phyloP scores from a whole-genome alignment of 345 rosid genomes.

The Sonneratia alba region DNA sequence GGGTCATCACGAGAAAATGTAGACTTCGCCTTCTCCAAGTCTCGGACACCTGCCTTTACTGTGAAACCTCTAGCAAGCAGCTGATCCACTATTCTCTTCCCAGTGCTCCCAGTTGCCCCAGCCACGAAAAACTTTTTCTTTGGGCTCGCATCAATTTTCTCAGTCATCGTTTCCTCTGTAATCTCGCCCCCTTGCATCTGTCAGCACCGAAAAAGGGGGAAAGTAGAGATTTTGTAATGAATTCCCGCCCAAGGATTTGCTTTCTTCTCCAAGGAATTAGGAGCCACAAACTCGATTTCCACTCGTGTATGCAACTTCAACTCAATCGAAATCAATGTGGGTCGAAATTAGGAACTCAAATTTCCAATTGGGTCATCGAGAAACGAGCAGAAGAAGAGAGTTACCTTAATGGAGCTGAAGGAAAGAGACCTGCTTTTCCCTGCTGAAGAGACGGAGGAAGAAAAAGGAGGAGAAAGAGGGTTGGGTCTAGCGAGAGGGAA shows the following conservation, averaged over 20 bases:
- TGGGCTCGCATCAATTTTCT: conserved; percentile 4
- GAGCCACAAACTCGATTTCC: background rate
- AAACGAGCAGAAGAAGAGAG: background rate
- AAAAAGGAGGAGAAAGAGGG: background rate
- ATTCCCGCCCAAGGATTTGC: background rate
- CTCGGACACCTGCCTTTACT: conserved; percentile 84
- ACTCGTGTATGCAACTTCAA: background rate
- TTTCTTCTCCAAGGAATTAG: background rate
- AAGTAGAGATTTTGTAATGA: conserved; percentile 1
- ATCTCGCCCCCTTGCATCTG: conserved; percentile 57
- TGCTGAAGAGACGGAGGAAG: background rate
- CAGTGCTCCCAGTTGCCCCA: conserved; percentile 82
- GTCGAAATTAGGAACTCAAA: background rate
- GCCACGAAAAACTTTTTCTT: conserved; percentile 73
- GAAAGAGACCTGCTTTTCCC: background rate
- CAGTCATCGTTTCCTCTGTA: conserved; percentile 25
- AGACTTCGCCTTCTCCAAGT: conserved; percentile 58
- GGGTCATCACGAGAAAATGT: conserved; percentile 42
- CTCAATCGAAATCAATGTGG: background rate
- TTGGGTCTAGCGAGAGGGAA: background rate
- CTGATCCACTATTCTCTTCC: conserved; percentile 76
- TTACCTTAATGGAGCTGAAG: conserved; percentile 18
- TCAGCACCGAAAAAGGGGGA: background rate
- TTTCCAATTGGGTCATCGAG: background rate
- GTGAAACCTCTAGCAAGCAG: conserved; percentile 68